A percentile compares a stretch with the other conserved stretches of the same genome.
phyloP scores from a whole-genome alignment of 1,284 basidiomycete species.

The Ustilago curta region DNA sequence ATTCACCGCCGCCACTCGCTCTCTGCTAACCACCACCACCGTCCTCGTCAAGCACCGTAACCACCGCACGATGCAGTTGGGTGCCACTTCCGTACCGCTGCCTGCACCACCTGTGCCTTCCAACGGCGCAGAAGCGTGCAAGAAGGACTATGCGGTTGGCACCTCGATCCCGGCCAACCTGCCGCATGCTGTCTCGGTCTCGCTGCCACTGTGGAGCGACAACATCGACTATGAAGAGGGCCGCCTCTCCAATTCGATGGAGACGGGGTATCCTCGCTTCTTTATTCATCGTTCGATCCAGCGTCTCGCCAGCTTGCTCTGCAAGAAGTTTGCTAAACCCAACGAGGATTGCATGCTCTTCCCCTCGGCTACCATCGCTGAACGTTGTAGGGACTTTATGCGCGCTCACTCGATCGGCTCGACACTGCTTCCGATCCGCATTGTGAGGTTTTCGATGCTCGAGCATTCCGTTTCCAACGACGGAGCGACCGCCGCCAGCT shows the following conservation, averaged over 20 bases:
- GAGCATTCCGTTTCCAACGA: constrained; percentile 21
- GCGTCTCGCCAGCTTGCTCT: constrained; percentile 71
- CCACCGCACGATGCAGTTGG: constrained; percentile 22
- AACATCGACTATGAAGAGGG: constrained; percentile 95
- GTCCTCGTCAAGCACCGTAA: too few species aligned
- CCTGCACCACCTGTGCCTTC: constrained; percentile 21
- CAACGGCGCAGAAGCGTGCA: constrained; percentile 16
- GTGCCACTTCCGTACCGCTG: constrained; percentile 19
- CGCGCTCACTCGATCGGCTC: constrained; percentile 30
- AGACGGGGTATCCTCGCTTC: constrained; percentile 95
- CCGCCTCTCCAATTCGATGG: constrained; percentile 83
- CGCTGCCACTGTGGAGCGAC: constrained; percentile 92
- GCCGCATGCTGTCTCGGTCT: constrained; percentile 93
- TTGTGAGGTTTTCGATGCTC: constrained; percentile 60
- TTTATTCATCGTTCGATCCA: constrained; percentile 90
- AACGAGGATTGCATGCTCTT: constrained; percentile 60
- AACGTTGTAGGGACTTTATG: constrained; percentile 64
- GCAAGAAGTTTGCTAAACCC: constrained; percentile 53
- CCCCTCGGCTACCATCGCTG: constrained; percentile 56
- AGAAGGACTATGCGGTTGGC: constrained; percentile 49
- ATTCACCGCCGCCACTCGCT: not conserved
- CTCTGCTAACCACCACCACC: not conserved
- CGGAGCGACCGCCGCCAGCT: constrained; percentile 14
- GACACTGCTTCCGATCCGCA: constrained; percentile 46
- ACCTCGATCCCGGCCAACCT: constrained; percentile 69